Percentiles rank a stretch among this genome's conserved stretches.
Conservation (phyloP, 805 yeast genomes). For the Zygosaccharomyces lentus region DNA sequence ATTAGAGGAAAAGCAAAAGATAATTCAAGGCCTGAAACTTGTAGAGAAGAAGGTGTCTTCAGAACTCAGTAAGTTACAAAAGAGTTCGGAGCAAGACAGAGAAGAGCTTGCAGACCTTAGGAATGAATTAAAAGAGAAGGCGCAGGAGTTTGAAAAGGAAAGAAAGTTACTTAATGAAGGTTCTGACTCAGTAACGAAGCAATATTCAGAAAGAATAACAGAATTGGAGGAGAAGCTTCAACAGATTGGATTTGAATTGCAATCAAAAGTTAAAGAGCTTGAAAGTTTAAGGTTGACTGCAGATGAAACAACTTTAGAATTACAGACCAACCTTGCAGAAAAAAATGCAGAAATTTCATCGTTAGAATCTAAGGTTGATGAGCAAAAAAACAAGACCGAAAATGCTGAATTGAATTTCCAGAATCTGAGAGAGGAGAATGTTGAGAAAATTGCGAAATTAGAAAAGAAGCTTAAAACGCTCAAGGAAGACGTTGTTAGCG, state of each 20-base stretch:
- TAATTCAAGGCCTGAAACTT: constrained; percentile 15
- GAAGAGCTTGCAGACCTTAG: constrained; percentile 30
- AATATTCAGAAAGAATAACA: constrained; percentile 45
- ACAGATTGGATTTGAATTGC: constrained; percentile 5
- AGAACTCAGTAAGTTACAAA: constrained; percentile 2
- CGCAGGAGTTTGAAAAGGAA: constrained; percentile 47
- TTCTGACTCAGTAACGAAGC: constrained; percentile 47
- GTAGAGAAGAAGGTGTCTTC: constrained; percentile 1
- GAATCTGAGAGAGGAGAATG: constrained; percentile 1
- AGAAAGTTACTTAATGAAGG: constrained; percentile 44
- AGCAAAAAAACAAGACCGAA: constrained; percentile 13
- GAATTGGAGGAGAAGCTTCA: constrained; percentile 37
- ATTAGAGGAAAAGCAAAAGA: constrained; percentile 10
- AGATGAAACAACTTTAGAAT: constrained; percentile 4
- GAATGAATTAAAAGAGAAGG: constrained; percentile 37
- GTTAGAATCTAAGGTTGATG: constrained; percentile 20
- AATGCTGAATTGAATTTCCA: background rate
- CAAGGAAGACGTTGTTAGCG: background rate
- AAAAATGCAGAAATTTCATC: constrained; percentile 13
- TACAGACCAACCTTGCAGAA: background rate
- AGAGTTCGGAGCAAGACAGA: constrained; percentile 1
- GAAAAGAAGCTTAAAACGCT: constrained; percentile 9
- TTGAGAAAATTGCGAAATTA: background rate
- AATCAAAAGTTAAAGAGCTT: constrained; percentile 8
- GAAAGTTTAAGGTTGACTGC: background rate